phyloP scores from a whole-genome alignment of 257 asterid genomes.

The Ophiorrhiza pumila region DNA sequence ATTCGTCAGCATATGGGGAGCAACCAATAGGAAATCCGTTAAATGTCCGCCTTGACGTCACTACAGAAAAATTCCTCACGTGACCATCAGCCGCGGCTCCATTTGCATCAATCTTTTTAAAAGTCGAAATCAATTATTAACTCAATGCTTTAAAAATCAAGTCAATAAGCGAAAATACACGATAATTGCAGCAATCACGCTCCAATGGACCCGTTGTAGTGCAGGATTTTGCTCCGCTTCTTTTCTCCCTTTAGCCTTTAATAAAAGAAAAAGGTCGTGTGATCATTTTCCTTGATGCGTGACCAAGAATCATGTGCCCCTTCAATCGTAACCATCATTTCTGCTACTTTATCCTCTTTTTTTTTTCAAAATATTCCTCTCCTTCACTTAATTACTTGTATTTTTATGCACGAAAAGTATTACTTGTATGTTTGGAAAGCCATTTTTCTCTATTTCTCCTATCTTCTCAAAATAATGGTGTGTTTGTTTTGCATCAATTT shows the following conservation, averaged over 20 bases:
- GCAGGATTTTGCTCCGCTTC: no score
- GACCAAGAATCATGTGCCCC: not conserved
- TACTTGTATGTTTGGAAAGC: no score
- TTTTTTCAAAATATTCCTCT: not conserved
- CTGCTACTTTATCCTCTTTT: not conserved
- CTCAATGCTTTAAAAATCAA: no score
- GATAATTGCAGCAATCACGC: no score
- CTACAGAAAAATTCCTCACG: not conserved
- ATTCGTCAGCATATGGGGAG: not conserved
- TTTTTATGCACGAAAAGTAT: no score
- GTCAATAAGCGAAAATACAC: no score
- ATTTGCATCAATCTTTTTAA: not conserved
- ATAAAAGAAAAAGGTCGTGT: no score
- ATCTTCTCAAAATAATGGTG: no score
- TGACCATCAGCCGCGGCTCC: not conserved
- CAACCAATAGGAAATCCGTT: not conserved
- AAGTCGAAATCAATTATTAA: not conserved
- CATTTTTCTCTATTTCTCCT: no score
- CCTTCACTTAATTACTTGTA: not conserved
- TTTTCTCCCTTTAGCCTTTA: no score
- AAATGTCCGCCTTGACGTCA: constrained; percentile 2
- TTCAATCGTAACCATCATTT: not conserved
- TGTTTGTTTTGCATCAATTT: no score
- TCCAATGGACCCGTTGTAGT: no score
- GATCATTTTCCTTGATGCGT: not conserved